A percentile compares a stretch with the other conserved stretches of the same genome.
These are phyloP conservation scores for Brassica carinata DNA, from an alignment of 345 rosid genomes.

Conservation along the genomic window DNA sequence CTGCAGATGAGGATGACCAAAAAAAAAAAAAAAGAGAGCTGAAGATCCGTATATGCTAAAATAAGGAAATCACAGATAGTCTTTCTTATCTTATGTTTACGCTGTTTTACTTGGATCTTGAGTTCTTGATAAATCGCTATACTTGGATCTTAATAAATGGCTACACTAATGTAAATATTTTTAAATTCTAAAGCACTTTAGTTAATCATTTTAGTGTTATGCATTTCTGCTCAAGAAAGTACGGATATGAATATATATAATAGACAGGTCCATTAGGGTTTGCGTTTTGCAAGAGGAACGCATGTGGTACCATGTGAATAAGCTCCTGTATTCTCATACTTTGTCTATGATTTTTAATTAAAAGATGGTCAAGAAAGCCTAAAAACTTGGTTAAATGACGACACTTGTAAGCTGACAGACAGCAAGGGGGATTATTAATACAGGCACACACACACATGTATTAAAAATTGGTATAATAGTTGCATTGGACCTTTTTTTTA, in stretches of 20 bases:
- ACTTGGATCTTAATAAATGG: background rate
- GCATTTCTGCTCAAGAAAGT: conserved; percentile 22
- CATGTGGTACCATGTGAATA: conserved; percentile 38
- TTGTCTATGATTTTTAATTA: conserved; percentile 25
- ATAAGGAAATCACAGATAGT: background rate
- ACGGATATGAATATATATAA: conserved; percentile 32
- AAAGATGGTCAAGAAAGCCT: conserved; percentile 36
- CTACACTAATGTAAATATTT: background rate
- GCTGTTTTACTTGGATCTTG: conserved; percentile 1
- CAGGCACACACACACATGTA: background rate
- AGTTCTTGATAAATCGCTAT: background rate
- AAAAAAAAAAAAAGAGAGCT: background rate
- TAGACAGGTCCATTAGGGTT: conserved; percentile 30
- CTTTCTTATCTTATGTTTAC: background rate
- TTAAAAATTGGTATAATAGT: background rate
- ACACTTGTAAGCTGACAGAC: conserved; percentile 33
- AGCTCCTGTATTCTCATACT: conserved; percentile 29
- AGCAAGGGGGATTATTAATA: background rate
- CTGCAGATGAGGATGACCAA: background rate
- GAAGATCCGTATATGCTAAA: background rate
- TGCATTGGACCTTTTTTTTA: background rate
- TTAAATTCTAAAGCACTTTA: background rate
- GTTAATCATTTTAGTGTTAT: background rate
- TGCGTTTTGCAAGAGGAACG: conserved; percentile 38
- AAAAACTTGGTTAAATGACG: conserved; percentile 29